Evolutionary conservation across 2,329 filamentous ascomycete genomes (phyloP).

Genomic region (Cordyceps fumosorosea): DNA sequence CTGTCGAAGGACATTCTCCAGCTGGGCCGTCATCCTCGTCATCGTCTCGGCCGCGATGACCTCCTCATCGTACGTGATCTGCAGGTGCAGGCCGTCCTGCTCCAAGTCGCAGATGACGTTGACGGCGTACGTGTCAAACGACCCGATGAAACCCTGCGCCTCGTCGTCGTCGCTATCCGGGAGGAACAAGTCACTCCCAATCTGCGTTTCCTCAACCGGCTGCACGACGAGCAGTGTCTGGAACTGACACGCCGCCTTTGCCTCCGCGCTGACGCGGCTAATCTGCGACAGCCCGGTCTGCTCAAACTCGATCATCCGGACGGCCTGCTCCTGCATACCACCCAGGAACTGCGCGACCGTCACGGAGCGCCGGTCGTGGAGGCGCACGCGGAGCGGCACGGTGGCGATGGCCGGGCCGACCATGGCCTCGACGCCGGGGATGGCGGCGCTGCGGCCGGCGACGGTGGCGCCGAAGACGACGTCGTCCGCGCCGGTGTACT

Average conservation of each 20-base stretch:
- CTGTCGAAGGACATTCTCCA: slow-evolving; percentile 10
- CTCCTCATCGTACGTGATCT: neutral
- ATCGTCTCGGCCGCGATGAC: neutral
- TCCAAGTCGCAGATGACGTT: slow-evolving; percentile 3
- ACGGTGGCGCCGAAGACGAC: slow-evolving; percentile 15
- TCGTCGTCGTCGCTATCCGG: neutral
- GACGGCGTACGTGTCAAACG: slow-evolving; percentile 2
- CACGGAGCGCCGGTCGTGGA: neutral
- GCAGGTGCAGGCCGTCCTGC: slow-evolving; percentile 3
- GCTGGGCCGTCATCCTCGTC: neutral
- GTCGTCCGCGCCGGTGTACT: slow-evolving; percentile 10
- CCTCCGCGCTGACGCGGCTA: slow-evolving; percentile 12
- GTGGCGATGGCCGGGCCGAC: slow-evolving; percentile 22
- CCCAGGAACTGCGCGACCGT: slow-evolving; percentile 15
- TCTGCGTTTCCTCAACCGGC: neutral
- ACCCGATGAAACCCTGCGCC: neutral
- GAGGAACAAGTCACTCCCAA: neutral
- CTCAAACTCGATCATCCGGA: slow-evolving; percentile 11
- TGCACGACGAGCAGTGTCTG: slow-evolving; percentile 18
- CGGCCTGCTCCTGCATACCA: slow-evolving; percentile 15
- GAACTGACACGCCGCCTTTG: slow-evolving; percentile 16
- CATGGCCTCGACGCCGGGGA: slow-evolving; percentile 12
- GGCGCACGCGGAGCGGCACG: slow-evolving; percentile 10
- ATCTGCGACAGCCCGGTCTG: slow-evolving; percentile 14
- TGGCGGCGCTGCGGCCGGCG: slow-evolving; percentile 12